Evolutionary conservation across 2,329 filamentous ascomycete species (phyloP).

Genomic region (Verruconis gallopava): DNA sequence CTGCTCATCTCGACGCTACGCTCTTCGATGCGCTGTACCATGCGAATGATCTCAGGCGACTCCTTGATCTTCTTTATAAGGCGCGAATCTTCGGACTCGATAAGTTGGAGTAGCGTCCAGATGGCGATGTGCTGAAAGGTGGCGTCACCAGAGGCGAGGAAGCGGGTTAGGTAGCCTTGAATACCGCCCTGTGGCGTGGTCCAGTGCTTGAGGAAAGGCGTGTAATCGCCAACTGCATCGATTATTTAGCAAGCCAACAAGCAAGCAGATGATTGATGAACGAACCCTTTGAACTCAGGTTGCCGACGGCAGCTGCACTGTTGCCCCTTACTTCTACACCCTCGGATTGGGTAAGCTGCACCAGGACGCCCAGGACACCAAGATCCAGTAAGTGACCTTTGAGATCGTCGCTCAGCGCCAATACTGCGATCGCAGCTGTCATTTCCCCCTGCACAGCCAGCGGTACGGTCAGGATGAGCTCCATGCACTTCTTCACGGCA

Average conservation of each 20-base stretch:
- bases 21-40: constrained; percentile 85
- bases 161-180: constrained; percentile 85
- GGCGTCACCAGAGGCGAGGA: constrained; percentile 84
- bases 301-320: constrained; percentile 88
- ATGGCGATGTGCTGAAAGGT: constrained; percentile 99
- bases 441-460: constrained; percentile 96
- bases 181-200: constrained; percentile 84
- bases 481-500: constrained; percentile 96
- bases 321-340: constrained; percentile 98
- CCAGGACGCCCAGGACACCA: constrained; percentile 91
- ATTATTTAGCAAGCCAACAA: neutral
- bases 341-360: constrained; percentile 84
- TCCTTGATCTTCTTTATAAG: constrained; percentile 82
- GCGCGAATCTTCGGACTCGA: constrained; percentile 86
- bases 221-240: constrained; percentile 82
- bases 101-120: constrained; percentile 88
- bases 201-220: constrained; percentile 93
- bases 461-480: constrained; percentile 83
- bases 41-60: constrained; percentile 79
- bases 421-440: constrained; percentile 96
- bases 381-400: constrained; percentile 83
- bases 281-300: constrained; percentile 90
- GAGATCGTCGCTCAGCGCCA: constrained; percentile 88
- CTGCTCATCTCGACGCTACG: constrained; percentile 73
- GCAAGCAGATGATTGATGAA: neutral